Conservation (phyloP, 495 filamentous ascomycete species). For the Aspergillus taichungensis region DNA sequence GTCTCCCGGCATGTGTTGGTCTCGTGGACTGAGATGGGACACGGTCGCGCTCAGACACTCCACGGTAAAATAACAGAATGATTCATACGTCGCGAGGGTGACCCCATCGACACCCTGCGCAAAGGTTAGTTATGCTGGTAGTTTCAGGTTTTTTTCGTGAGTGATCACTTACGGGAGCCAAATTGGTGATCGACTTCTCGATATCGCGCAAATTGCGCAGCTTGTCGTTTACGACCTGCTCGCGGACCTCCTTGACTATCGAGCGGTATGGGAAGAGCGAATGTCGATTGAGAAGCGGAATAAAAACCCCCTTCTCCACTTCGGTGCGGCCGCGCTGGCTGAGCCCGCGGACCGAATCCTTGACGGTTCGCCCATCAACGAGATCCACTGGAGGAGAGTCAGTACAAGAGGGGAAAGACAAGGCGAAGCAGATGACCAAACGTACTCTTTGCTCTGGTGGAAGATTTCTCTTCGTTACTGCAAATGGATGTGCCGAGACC, state of each 20-base stretch:
- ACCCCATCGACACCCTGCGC: conserved; percentile 63
- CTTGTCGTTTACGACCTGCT: conserved; percentile 67
- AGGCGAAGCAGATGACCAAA: conserved; percentile 4
- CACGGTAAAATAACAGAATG: conserved; percentile 78
- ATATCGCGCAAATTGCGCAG: conserved; percentile 81
- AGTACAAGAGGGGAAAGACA: background rate
- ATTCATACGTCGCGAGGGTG: conserved; percentile 54
- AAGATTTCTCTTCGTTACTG: conserved; percentile 18
- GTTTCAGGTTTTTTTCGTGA: conserved; percentile 11
- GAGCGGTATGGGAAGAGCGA: conserved; percentile 68
- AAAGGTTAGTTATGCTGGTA: conserved; percentile 48
- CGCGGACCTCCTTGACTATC: conserved; percentile 63
- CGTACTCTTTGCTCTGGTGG: conserved; percentile 8
- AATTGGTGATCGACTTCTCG: conserved; percentile 79
- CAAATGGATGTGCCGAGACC: conserved; percentile 49
- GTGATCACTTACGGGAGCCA: conserved; percentile 74
- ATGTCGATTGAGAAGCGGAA: conserved; percentile 46
- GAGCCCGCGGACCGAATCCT: conserved; percentile 25
- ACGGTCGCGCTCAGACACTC: conserved; percentile 77
- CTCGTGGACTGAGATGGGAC: conserved; percentile 66
- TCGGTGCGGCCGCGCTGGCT: conserved; percentile 42
- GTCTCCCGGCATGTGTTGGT: conserved; percentile 72
- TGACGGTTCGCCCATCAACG: too few species aligned
- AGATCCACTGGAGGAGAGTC: conserved; percentile 8
- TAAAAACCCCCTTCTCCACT: conserved; percentile 48